A percentile compares a stretch with the other conserved stretches of the same genome.
phyloP scores from a whole-genome alignment of 345 rosid species.

The Eucalyptus tenuipes region DNA sequence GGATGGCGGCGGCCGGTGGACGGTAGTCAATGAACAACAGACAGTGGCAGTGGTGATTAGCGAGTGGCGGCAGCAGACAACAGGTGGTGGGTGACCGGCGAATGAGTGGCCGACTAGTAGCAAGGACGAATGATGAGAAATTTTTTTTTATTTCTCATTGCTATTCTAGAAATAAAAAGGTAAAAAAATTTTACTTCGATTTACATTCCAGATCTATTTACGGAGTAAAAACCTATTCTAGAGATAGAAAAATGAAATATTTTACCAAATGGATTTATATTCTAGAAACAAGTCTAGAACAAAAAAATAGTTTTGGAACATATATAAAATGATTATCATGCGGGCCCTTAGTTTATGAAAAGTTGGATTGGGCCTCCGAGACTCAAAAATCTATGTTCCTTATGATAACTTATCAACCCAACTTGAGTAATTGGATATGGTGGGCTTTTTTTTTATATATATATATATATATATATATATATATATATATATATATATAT shows the following conservation, averaged over 20 bases:
- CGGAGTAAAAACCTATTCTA: no score
- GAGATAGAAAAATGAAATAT: no score
- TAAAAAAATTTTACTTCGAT: fast-evolving
- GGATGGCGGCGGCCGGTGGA: fast-evolving
- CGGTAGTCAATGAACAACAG: fast-evolving
- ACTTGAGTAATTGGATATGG: not conserved
- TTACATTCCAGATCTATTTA: fast-evolving
- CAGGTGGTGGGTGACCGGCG: fast-evolving
- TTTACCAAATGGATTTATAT: no score
- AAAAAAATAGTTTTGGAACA: no score
- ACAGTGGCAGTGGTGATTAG: fast-evolving
- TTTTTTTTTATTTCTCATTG: fast-evolving
- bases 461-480: no score
- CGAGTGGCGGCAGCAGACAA: fast-evolving
- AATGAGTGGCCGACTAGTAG: fast-evolving
- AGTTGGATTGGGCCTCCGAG: not conserved
- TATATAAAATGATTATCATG: no score
- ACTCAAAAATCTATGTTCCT: not conserved
- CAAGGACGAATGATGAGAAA: fast-evolving
- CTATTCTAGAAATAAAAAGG: no score
- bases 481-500: no score
- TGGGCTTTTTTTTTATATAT: not conserved
- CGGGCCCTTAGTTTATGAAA: not conserved
- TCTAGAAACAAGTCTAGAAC: no score
- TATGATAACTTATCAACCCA: not conserved